phyloP scores from a whole-genome alignment of 768 basidiomycete genomes.

The Melanogaster broomeanus region DNA sequence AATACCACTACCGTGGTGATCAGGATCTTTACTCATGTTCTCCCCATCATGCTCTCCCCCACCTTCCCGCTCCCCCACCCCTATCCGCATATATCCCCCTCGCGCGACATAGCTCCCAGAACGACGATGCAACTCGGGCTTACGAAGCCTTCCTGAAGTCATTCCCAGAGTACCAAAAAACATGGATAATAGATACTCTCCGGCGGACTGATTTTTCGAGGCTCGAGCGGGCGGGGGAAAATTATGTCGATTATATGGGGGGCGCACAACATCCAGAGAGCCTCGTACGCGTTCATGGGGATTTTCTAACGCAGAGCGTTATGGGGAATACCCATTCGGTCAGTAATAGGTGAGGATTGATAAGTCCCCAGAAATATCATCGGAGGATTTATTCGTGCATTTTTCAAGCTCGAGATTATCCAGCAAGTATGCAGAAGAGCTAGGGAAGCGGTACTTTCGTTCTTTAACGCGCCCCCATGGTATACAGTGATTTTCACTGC shows the following conservation, averaged over 20 bases:
- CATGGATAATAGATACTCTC: constrained; percentile 71
- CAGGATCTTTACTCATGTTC: constrained; percentile 1
- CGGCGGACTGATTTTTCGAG: constrained; percentile 63
- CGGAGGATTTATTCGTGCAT: not conserved
- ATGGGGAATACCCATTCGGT: constrained; percentile 87
- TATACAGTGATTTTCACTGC: constrained; percentile 84
- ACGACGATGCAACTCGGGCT: constrained; percentile 41
- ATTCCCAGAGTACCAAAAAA: constrained; percentile 59
- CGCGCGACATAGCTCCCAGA: constrained; percentile 18
- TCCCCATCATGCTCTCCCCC: not conserved
- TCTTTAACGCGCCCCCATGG: constrained; percentile 73
- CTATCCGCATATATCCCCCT: constrained; percentile 29
- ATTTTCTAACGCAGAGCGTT: constrained; percentile 64
- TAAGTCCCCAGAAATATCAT: not conserved
- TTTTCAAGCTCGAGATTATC: constrained; percentile 66
- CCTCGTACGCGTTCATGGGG: constrained; percentile 67
- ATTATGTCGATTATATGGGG: constrained; percentile 88
- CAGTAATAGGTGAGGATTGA: constrained; percentile 61
- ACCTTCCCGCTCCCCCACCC: constrained; percentile 3
- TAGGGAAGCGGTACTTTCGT: constrained; percentile 68
- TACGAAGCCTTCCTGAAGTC: constrained; percentile 49
- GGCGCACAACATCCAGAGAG: constrained; percentile 80
- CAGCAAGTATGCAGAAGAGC: constrained; percentile 63
- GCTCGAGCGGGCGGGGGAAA: constrained; percentile 63
- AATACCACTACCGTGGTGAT: constrained; percentile 15